Evolutionary conservation across 73 alveolate species (phyloP).

Genomic region (Effrenium voratum): DNA sequence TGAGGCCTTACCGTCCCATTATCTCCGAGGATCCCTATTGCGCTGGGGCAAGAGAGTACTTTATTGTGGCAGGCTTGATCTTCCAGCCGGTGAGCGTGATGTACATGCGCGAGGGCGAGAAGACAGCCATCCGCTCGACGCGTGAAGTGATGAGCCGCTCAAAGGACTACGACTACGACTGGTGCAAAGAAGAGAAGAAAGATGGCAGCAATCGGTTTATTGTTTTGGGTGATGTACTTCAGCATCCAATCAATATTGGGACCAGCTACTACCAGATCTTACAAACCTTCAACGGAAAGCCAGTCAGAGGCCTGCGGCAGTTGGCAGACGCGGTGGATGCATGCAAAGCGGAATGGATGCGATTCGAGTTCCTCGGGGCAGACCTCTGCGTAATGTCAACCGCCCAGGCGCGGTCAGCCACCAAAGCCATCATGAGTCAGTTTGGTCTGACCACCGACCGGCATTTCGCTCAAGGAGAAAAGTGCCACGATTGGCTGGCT

Average conservation of each 20-base stretch:
- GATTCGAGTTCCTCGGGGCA: neutral
- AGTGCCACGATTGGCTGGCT: too few relatives aligned
- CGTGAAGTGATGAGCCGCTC: neutral
- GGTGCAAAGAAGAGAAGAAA: neutral
- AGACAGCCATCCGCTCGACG: neutral
- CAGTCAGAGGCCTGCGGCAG: neutral
- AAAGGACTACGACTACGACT: neutral
- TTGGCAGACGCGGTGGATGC: neutral
- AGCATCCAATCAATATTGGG: neutral
- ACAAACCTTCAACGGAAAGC: neutral
- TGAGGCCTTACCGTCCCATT: neutral
- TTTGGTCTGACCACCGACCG: constrained; percentile 1
- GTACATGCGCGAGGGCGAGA: neutral
- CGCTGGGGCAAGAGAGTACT: neutral
- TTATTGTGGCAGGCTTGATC: neutral
- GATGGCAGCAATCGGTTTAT: neutral
- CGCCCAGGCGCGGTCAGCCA: neutral
- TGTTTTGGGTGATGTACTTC: neutral
- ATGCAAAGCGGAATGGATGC: neutral
- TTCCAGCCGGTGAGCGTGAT: neutral
- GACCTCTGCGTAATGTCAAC: neutral
- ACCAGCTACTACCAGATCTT: neutral
- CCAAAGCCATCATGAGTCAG: neutral
- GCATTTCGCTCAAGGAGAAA: neutral
- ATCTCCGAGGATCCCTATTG: neutral